A percentile compares a stretch with the other conserved stretches of the same genome.
Evolutionary conservation across 208 protist species (phyloP).

Genomic region (Leishmania tarentolae): DNA sequence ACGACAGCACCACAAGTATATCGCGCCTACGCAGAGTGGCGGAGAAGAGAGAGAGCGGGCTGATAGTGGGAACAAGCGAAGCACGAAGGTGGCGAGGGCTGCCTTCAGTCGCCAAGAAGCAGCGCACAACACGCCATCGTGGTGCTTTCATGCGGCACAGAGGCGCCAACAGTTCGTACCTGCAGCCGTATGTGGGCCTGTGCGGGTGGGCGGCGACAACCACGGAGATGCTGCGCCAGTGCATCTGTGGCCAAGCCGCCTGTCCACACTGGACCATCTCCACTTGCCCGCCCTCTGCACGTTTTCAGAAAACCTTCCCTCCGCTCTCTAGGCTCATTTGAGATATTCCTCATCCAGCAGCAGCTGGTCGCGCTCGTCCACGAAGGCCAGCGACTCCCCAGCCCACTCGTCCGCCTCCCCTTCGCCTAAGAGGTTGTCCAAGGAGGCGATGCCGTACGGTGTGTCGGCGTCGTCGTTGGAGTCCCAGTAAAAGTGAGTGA

Average conservation of each 20-base stretch:
- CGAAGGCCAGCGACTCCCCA: conserved; percentile 30
- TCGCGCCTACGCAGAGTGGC: background rate
- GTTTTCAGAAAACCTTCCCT: background rate
- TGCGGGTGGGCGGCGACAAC: background rate
- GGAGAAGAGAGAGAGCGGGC: background rate
- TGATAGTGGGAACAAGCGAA: background rate
- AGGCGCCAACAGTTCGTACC: background rate
- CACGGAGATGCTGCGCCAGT: background rate
- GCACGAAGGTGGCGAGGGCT: background rate
- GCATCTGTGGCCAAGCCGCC: background rate
- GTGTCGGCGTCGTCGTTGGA: conserved; percentile 51
- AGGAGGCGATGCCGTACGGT: conserved; percentile 37
- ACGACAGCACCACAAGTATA: background rate
- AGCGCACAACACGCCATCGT: background rate
- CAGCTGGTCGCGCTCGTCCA: conserved; percentile 34
- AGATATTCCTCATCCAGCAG: conserved; percentile 41
- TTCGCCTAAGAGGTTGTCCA: conserved; percentile 34
- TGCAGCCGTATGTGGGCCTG: background rate
- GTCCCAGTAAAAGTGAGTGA: conserved; percentile 84
- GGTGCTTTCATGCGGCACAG: background rate
- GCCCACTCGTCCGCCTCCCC: conserved; percentile 42
- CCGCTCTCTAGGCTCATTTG: conserved; percentile 2
- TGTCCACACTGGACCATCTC: background rate
- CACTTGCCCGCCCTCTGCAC: background rate
- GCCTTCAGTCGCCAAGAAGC: background rate